Conservation (phyloP, 2,329 filamentous ascomycete species). For the Microcera coccophila region DNA sequence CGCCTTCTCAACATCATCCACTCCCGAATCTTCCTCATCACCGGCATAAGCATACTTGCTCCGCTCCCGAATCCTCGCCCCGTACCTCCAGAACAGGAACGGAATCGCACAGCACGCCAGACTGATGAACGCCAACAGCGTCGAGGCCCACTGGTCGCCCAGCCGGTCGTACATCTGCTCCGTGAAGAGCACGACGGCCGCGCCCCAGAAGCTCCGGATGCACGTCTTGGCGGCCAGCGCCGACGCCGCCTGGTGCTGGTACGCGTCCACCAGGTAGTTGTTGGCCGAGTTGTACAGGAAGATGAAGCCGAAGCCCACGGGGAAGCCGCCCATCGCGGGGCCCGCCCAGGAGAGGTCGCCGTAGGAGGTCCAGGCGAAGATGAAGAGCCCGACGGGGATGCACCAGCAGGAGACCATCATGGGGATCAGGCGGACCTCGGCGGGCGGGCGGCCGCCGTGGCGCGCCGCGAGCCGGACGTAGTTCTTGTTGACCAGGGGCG, state of each 20-base stretch:
- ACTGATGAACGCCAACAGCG: slow-evolving; percentile 67
- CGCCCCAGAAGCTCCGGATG: slow-evolving; percentile 76
- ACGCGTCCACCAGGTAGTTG: slow-evolving; percentile 65
- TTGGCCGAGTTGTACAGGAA: slow-evolving; percentile 78
- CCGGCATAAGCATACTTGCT: slow-evolving; percentile 72
- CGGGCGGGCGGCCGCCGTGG: slow-evolving; percentile 68
- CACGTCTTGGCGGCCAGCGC: slow-evolving; percentile 80
- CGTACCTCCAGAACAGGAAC: slow-evolving; percentile 76
- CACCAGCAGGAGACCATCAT: slow-evolving; percentile 78
- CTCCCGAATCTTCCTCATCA: slow-evolving; percentile 40
- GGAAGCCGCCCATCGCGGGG: slow-evolving; percentile 65
- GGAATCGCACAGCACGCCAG: slow-evolving; percentile 79
- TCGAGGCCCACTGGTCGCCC: slow-evolving; percentile 71
- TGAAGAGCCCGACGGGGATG: slow-evolving; percentile 57
- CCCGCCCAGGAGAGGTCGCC: slow-evolving; percentile 63
- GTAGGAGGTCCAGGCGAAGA: slow-evolving; percentile 63
- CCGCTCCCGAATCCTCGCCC: slow-evolving; percentile 63
- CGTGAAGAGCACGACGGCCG: slow-evolving; percentile 72
- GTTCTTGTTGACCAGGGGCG: slow-evolving; percentile 75
- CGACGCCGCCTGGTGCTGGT: slow-evolving; percentile 71
- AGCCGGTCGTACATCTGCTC: slow-evolving; percentile 73
- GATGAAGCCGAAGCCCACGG: slow-evolving; percentile 76
- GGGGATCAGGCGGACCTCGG: slow-evolving; percentile 73
- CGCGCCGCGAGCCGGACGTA: slow-evolving; percentile 63
- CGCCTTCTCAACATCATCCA: slow-evolving; percentile 38